A percentile compares a stretch with the other conserved stretches of the same genome.
These are phyloP conservation scores for Pseudognaphalium luteoalbum DNA, from an alignment of 129 eudicot species.

Conservation along the genomic window DNA sequence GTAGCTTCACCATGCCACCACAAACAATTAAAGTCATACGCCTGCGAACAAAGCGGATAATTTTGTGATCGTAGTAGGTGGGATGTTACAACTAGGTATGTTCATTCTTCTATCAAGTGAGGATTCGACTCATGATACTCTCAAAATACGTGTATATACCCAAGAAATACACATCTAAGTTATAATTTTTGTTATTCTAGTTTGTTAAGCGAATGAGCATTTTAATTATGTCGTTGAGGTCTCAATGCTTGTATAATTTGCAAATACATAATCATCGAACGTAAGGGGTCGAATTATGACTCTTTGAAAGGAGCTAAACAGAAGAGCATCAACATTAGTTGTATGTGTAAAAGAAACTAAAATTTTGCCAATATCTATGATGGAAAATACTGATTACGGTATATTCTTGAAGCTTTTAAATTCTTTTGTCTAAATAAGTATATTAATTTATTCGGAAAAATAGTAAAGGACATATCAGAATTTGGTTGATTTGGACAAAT, in stretches of 20 bases:
- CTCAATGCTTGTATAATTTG: not conserved
- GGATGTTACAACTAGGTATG: too few relatives aligned
- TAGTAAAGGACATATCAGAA: not conserved
- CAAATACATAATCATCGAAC: too few relatives aligned
- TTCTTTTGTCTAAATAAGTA: not conserved
- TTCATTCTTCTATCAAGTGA: too few relatives aligned
- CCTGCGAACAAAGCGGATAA: too few relatives aligned
- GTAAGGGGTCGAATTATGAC: not conserved
- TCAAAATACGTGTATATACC: too few relatives aligned
- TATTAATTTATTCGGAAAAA: not conserved
- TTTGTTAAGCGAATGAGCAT: too few relatives aligned
- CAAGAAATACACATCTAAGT: not conserved
- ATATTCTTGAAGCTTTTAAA: not conserved
- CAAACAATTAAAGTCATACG: too few relatives aligned
- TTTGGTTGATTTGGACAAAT: slow-evolving; percentile 9
- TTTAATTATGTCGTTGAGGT: not conserved
- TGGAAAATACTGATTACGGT: not conserved
- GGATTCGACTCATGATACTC: too few relatives aligned
- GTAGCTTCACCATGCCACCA: too few relatives aligned
- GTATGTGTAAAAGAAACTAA: not conserved
- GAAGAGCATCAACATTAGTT: not conserved
- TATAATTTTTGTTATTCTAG: not conserved
- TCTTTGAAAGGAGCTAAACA: not conserved
- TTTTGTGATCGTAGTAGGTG: too few relatives aligned
- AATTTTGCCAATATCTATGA: not conserved